phyloP scores from a whole-genome alignment of 192 early-diverging fungal species.

The Pilaira anomala region DNA sequence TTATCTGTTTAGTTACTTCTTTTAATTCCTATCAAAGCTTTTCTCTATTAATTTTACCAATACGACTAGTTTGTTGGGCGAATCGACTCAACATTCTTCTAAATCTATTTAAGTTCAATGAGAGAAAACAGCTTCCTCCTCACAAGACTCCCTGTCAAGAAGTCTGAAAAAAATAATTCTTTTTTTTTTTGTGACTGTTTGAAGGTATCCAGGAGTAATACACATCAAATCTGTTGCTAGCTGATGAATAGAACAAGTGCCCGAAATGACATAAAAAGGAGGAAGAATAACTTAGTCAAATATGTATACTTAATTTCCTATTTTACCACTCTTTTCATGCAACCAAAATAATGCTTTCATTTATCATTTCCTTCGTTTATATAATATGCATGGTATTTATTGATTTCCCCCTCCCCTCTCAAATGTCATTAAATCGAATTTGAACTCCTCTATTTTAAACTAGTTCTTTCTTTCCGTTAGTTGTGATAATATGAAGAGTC shows the following conservation, averaged over 20 bases:
- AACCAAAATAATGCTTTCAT: background rate
- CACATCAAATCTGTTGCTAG: too few relatives aligned
- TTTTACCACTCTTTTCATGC: background rate
- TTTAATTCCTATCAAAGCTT: background rate
- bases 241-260: too few relatives aligned
- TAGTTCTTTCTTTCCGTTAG: background rate
- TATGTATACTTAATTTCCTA: too few relatives aligned
- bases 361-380: background rate
- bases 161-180: background rate
- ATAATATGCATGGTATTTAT: background rate
- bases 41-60: conserved; percentile 4
- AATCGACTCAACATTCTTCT: conserved; percentile 11
- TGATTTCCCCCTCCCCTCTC: too few relatives aligned
- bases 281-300: too few relatives aligned
- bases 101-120: background rate
- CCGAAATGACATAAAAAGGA: too few relatives aligned
- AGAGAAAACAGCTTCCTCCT: background rate
- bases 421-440: too few relatives aligned
- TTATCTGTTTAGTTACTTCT: background rate
- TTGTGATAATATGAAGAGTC: background rate
- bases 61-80: background rate
- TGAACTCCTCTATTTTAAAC: background rate
- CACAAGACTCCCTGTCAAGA: conserved; percentile 10
- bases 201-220: background rate
- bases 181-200: conserved; percentile 3